Evolutionary conservation across 1,284 basidiomycete genomes (phyloP).

Genomic region (Macrocystidia cucumis): DNA sequence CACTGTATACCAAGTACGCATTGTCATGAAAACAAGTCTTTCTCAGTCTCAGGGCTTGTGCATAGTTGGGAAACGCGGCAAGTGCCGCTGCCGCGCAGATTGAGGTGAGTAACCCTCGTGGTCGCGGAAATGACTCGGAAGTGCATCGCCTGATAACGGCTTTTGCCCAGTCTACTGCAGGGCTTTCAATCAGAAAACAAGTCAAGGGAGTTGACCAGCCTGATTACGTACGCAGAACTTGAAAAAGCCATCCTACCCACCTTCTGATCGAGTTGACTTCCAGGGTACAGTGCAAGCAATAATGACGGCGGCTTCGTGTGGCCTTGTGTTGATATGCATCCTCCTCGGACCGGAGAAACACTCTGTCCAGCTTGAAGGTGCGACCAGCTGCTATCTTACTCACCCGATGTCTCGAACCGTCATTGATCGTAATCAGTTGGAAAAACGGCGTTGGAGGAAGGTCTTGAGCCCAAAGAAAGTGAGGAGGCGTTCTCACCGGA

Average conservation of each 20-base stretch:
- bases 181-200: slow-evolving; percentile 6
- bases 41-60: neutral
- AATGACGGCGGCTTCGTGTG: slow-evolving; percentile 10
- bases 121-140: neutral
- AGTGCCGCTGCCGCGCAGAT: slow-evolving; percentile 11
- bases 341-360: slow-evolving; percentile 9
- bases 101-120: slow-evolving; percentile 4
- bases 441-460: no score
- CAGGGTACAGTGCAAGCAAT: slow-evolving; percentile 12
- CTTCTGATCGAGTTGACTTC: neutral
- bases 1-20: slow-evolving; percentile 25
- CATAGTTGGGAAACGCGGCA: slow-evolving; percentile 20
- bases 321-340: slow-evolving; percentile 7
- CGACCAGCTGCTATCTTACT: no score
- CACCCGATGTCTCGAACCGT: no score
- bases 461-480: no score
- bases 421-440: no score
- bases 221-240: slow-evolving; percentile 9
- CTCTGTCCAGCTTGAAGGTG: slow-evolving; percentile 4
- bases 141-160: neutral
- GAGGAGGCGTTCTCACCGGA: no score
- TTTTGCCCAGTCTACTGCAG: slow-evolving; percentile 8
- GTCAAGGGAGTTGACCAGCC: slow-evolving; percentile 10
- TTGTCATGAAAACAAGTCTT: neutral
- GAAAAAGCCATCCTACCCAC: neutral